Evolutionary conservation across 1,284 basidiomycete species (phyloP).

Genomic region (Paramarasmius palmivorus): DNA sequence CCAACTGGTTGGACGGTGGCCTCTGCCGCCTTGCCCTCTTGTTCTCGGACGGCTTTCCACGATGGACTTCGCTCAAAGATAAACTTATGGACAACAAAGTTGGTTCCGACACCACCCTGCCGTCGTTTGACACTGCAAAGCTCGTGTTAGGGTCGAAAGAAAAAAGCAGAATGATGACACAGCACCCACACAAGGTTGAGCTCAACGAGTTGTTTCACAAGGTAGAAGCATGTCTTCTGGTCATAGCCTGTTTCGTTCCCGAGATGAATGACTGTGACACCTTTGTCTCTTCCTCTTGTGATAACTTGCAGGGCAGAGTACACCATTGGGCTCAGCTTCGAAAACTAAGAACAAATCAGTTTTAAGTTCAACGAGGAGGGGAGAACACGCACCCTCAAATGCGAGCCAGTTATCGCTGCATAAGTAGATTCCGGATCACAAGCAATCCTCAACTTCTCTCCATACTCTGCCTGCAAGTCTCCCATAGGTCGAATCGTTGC

Average conservation of each 20-base stretch:
- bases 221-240: constrained; percentile 87
- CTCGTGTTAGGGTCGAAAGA: constrained; percentile 7
- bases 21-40: constrained; percentile 49
- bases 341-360: constrained; percentile 46
- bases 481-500: constrained; percentile 52
- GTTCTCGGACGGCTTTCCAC: constrained; percentile 72
- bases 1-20: constrained; percentile 32
- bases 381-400: constrained; percentile 60
- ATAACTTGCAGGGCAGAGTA: constrained; percentile 88
- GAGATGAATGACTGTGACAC: constrained; percentile 77
- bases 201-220: constrained; percentile 72
- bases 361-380: constrained; percentile 9
- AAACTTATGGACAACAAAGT: constrained; percentile 76
- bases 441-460: constrained; percentile 69
- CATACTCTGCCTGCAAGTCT: constrained; percentile 54
- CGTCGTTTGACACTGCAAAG: constrained; percentile 65
- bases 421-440: constrained; percentile 75
- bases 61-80: constrained; percentile 71
- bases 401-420: constrained; percentile 79
- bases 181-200: constrained; percentile 74
- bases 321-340: constrained; percentile 80
- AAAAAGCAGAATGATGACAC: not conserved
- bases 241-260: constrained; percentile 82
- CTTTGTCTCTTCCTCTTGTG: constrained; percentile 74
- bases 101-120: constrained; percentile 72